Evolutionary conservation across 2,329 filamentous ascomycete genomes (phyloP).

Genomic region (Zarea fungicola): DNA sequence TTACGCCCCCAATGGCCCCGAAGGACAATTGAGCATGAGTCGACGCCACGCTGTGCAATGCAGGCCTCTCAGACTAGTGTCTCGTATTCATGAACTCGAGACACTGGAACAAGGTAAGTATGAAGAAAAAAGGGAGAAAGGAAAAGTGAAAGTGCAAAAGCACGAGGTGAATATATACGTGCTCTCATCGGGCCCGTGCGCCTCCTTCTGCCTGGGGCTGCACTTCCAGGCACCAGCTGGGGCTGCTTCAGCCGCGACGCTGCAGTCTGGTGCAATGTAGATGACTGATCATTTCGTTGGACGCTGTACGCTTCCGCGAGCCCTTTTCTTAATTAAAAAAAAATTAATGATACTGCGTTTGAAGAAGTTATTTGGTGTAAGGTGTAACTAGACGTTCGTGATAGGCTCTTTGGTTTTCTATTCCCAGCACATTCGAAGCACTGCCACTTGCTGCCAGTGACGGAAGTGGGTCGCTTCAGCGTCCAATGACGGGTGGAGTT

Average conservation of each 20-base stretch:
- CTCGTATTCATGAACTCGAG: constrained; percentile 39
- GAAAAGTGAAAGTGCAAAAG: constrained; percentile 13
- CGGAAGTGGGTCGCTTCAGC: constrained; percentile 10
- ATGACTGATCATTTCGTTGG: too few relatives aligned
- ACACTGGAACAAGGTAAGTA: constrained; percentile 46
- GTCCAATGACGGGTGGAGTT: constrained; percentile 21
- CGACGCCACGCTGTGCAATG: constrained; percentile 50
- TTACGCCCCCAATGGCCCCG: constrained; percentile 45
- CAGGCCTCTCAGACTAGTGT: constrained; percentile 41
- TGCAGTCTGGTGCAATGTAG: background rate
- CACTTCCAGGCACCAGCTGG: background rate
- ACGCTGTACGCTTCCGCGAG: too few relatives aligned
- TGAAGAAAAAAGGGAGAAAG: constrained; percentile 35
- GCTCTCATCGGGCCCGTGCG: constrained; percentile 20
- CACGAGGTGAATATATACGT: constrained; percentile 19
- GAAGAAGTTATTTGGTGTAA: too few relatives aligned
- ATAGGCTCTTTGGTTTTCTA: too few relatives aligned
- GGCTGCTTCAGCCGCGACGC: constrained; percentile 2
- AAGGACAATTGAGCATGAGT: constrained; percentile 45
- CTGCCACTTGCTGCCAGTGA: background rate
- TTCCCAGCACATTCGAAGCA: background rate
- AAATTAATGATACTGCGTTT: too few relatives aligned
- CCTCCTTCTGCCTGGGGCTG: constrained; percentile 15
- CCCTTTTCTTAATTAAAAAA: too few relatives aligned
- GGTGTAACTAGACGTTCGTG: too few relatives aligned